Percentiles rank a stretch among this genome's conserved stretches.
Evolutionary conservation across 345 rosid genomes (phyloP).

Genomic region (Firmiana major): DNA sequence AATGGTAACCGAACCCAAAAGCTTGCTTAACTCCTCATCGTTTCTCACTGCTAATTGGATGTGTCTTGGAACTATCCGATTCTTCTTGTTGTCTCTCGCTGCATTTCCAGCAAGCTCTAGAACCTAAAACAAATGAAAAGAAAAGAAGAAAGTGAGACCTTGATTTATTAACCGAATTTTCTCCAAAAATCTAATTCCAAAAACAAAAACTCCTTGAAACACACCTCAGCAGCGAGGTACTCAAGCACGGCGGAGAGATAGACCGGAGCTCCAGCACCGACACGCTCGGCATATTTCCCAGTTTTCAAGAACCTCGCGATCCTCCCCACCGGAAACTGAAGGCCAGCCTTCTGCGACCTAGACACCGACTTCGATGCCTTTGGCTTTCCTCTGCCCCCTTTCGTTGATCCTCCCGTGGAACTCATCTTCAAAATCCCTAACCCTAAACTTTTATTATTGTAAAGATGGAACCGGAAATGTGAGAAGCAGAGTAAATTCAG

Average conservation of each 20-base stretch:
- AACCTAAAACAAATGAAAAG: constrained; percentile 22
- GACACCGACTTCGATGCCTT: constrained; percentile 62
- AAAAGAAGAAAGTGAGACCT: too few species aligned
- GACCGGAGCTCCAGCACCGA: constrained; percentile 75
- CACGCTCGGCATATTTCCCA: constrained; percentile 75
- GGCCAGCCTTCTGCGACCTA: constrained; percentile 64
- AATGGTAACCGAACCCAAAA: constrained; percentile 59
- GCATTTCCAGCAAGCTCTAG: constrained; percentile 76
- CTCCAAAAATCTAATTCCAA: too few species aligned
- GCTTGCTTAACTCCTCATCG: constrained; percentile 68
- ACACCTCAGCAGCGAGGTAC: constrained; percentile 74
- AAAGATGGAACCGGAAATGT: neutral
- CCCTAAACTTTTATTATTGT: neutral
- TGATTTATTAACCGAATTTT: neutral
- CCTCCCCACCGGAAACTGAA: constrained; percentile 75
- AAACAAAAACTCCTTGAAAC: neutral
- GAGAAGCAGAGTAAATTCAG: neutral
- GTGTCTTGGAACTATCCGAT: constrained; percentile 63
- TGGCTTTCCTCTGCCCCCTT: constrained; percentile 67
- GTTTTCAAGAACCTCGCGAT: constrained; percentile 70
- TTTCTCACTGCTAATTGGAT: constrained; percentile 72
- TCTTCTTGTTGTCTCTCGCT: constrained; percentile 73
- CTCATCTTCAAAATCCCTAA: constrained; percentile 35
- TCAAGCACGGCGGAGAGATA: constrained; percentile 77
- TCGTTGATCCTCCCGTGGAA: constrained; percentile 43